Percentiles rank a stretch among this genome's conserved stretches.
These are phyloP conservation scores for Coniophora puteana DNA, from an alignment of 1,284 basidiomycete species.

Conservation along the genomic window DNA sequence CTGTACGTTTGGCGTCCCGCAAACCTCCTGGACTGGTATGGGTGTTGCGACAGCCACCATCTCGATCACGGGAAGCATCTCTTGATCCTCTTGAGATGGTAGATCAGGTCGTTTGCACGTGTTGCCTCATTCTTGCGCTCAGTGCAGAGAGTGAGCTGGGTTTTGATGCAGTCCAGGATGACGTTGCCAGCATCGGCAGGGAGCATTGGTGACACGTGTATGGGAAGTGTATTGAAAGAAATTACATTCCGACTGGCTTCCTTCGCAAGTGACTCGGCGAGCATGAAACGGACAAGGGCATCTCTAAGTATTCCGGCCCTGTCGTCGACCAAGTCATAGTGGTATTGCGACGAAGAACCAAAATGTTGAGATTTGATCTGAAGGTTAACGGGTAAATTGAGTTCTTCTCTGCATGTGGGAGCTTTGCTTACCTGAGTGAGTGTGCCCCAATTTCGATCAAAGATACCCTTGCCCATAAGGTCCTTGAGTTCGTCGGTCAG, in stretches of 20 bases:
- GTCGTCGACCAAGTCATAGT: constrained; percentile 81
- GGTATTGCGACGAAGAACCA: constrained; percentile 82
- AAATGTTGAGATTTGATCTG: constrained; percentile 94
- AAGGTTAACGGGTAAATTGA: constrained; percentile 7
- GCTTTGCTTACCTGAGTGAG: constrained; percentile 63
- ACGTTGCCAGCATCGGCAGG: constrained; percentile 82
- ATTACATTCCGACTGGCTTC: constrained; percentile 75
- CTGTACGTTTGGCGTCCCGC: constrained; percentile 88
- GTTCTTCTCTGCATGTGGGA: not conserved
- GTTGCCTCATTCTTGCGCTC: constrained; percentile 78
- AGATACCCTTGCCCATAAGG: constrained; percentile 92
- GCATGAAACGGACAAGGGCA: constrained; percentile 75
- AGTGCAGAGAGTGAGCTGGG: constrained; percentile 73
- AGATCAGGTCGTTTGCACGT: constrained; percentile 96
- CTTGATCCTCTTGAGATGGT: constrained; percentile 85
- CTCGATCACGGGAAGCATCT: constrained; percentile 79
- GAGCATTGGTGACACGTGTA: constrained; percentile 78
- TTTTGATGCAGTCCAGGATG: constrained; percentile 80
- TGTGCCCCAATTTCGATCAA: constrained; percentile 93
- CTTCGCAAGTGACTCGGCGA: constrained; percentile 82
- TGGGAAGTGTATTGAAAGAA: constrained; percentile 73
- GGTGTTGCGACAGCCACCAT: constrained; percentile 77
- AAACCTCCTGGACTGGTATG: constrained; percentile 92
- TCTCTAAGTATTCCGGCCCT: constrained; percentile 85
- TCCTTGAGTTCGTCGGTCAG: constrained; percentile 92